These are phyloP conservation scores for Phascolomyces articulosus DNA, from an alignment of 371 early-diverging fungal species.

Conservation along the genomic window DNA sequence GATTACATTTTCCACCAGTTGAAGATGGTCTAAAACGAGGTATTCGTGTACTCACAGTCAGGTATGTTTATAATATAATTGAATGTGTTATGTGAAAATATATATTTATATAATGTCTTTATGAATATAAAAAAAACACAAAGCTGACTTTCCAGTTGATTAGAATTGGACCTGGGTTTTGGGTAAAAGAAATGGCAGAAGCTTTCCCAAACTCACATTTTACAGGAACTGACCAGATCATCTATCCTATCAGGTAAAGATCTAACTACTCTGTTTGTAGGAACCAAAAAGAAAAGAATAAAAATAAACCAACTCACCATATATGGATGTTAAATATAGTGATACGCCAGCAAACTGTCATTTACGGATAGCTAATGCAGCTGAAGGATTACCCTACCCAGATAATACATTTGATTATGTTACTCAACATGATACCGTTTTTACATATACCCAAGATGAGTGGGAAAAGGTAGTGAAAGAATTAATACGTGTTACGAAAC, in stretches of 20 bases:
- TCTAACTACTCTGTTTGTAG: not conserved
- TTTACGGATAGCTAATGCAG: slow-evolving; percentile 28
- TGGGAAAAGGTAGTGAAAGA: slow-evolving; percentile 24
- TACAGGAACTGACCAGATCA: slow-evolving; percentile 36
- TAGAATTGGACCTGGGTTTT: slow-evolving; percentile 41
- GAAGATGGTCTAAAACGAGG: slow-evolving; percentile 4
- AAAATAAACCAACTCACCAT: not conserved
- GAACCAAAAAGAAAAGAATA: not conserved
- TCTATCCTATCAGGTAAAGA: slow-evolving; percentile 42
- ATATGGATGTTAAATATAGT: slow-evolving; percentile 15
- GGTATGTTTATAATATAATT: not conserved
- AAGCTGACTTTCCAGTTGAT: not conserved
- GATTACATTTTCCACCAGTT: slow-evolving; percentile 5
- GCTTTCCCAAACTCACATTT: slow-evolving; percentile 43
- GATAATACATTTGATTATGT: slow-evolving; percentile 29
- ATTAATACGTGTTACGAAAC: slow-evolving; percentile 27
- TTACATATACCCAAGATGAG: slow-evolving; percentile 18
- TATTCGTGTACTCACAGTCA: slow-evolving; percentile 5
- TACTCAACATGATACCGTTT: slow-evolving; percentile 21
- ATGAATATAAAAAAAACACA: too few relatives aligned
- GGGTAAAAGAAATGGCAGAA: slow-evolving; percentile 39
- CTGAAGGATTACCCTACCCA: slow-evolving; percentile 27
- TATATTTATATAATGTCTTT: too few relatives aligned
- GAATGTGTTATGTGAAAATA: too few relatives aligned
- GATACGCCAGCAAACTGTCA: slow-evolving; percentile 45